Percentiles rank a stretch among this genome's conserved stretches.
phyloP scores from a whole-genome alignment of 768 basidiomycete genomes.

The Royoungia palumana region DNA sequence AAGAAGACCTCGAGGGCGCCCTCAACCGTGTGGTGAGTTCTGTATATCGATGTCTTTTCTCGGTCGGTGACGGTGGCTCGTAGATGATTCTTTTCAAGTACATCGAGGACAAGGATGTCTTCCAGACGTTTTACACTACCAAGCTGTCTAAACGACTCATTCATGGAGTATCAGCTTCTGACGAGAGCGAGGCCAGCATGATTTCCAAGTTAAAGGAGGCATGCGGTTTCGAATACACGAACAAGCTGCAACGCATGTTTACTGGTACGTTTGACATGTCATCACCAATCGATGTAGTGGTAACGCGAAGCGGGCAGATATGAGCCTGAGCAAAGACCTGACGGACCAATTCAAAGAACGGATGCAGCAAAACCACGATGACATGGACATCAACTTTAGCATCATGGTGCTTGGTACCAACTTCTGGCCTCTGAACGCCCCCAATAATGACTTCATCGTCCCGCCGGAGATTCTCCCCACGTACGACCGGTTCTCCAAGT shows the following conservation, averaged over 20 bases:
- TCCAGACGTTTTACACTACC: conserved; percentile 96
- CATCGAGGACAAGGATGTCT: conserved; percentile 98
- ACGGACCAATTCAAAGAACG: conserved; percentile 94
- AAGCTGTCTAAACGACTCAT: conserved; percentile 92
- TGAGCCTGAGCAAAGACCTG: conserved; percentile 92
- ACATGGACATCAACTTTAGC: conserved; percentile 86
- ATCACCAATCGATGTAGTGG: not conserved
- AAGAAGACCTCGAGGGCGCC: conserved; percentile 84
- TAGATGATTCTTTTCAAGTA: conserved; percentile 99
- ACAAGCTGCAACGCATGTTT: conserved; percentile 96
- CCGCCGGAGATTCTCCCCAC: conserved; percentile 84
- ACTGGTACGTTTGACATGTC: conserved; percentile 55
- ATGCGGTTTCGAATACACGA: conserved; percentile 95
- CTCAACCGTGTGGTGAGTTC: conserved; percentile 80
- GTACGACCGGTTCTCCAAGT: conserved; percentile 88
- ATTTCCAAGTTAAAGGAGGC: conserved; percentile 96
- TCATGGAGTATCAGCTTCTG: conserved; percentile 85
- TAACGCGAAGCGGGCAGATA: conserved; percentile 53
- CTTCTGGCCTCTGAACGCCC: conserved; percentile 91
- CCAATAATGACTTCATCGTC: conserved; percentile 81
- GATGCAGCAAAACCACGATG: conserved; percentile 82
- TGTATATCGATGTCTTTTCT: not conserved
- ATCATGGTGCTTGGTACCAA: conserved; percentile 94
- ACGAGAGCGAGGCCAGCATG: conserved; percentile 97
- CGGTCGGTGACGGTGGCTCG: conserved; percentile 5